Conservation (phyloP, 768 basidiomycete species). For the Tephrocybe sp. region DNA sequence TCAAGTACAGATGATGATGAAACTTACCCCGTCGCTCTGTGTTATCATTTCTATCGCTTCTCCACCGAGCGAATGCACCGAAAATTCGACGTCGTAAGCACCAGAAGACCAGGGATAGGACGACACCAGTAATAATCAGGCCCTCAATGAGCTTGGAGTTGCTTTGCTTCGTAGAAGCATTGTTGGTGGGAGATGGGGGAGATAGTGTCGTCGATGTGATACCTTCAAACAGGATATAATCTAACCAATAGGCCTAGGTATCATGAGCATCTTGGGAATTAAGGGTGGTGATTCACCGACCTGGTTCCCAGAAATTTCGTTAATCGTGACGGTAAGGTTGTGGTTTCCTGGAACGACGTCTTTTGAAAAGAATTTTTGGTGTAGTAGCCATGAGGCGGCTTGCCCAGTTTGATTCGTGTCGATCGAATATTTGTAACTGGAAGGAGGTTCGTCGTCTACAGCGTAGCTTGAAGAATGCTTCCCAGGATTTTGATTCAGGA, state of each 20-base stretch:
- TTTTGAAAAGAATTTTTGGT: slow-evolving; percentile 8
- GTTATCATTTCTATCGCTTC: not conserved
- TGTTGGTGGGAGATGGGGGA: not conserved
- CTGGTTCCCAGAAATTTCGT: slow-evolving; percentile 5
- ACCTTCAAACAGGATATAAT: slow-evolving; percentile 5
- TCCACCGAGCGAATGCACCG: not conserved
- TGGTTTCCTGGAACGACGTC: slow-evolving; percentile 5
- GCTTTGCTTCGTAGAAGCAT: not conserved
- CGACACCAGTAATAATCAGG: not conserved
- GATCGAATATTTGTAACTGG: not conserved
- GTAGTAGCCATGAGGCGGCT: not conserved
- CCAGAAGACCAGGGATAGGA: not conserved
- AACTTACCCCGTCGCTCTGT: not conserved
- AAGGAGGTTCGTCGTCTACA: not conserved
- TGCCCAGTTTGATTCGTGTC: not conserved
- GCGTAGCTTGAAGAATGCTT: slow-evolving; percentile 4
- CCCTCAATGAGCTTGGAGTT: not conserved
- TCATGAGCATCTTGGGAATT: not conserved
- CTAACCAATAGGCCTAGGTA: not conserved
- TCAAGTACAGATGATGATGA: no score
- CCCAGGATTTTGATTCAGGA: slow-evolving; percentile 2
- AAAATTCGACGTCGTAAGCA: not conserved
- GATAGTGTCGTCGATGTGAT: not conserved
- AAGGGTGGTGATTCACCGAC: not conserved
- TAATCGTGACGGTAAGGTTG: slow-evolving; percentile 6